These are phyloP conservation scores for Angomonas deanei DNA, from an alignment of 208 protist species.

Conservation along the genomic window DNA sequence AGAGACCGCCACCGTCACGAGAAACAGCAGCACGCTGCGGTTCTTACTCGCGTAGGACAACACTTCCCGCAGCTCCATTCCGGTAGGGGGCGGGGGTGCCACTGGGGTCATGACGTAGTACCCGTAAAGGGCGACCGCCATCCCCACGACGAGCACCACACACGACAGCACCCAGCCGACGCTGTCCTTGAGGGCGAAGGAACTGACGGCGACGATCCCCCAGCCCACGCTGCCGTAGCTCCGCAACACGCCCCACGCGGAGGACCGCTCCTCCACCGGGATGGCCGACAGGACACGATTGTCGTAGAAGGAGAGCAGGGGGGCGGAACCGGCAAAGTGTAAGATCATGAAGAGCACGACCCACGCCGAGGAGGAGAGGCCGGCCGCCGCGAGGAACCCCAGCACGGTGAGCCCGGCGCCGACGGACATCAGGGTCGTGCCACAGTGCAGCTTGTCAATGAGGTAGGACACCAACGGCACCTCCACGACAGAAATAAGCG, in stretches of 20 bases:
- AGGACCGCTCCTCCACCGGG: slow-evolving; percentile 15
- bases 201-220: slow-evolving; percentile 28
- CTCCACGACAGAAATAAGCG: neutral
- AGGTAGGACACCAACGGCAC: slow-evolving; percentile 41
- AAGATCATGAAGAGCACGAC: slow-evolving; percentile 23
- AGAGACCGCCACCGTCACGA: slow-evolving; percentile 40
- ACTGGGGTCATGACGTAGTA: slow-evolving; percentile 18
- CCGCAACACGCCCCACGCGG: slow-evolving; percentile 36
- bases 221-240: slow-evolving; percentile 52
- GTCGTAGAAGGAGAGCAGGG: slow-evolving; percentile 26
- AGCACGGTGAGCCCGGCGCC: slow-evolving; percentile 10
- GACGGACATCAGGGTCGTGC: slow-evolving; percentile 21
- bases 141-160: slow-evolving; percentile 27
- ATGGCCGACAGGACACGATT: slow-evolving; percentile 44
- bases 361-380: neutral
- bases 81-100: neutral
- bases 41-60: slow-evolving; percentile 19
- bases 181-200: slow-evolving; percentile 13
- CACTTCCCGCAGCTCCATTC: slow-evolving; percentile 18
- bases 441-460: slow-evolving; percentile 38
- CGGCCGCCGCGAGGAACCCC: slow-evolving; percentile 13
- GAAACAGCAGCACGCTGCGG: slow-evolving; percentile 31
- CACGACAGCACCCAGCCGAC: slow-evolving; percentile 20
- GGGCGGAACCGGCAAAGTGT: slow-evolving; percentile 16
- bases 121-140: slow-evolving; percentile 30